phyloP scores from a whole-genome alignment of 176 grass and related monocot genomes.

The Oryza punctata region DNA sequence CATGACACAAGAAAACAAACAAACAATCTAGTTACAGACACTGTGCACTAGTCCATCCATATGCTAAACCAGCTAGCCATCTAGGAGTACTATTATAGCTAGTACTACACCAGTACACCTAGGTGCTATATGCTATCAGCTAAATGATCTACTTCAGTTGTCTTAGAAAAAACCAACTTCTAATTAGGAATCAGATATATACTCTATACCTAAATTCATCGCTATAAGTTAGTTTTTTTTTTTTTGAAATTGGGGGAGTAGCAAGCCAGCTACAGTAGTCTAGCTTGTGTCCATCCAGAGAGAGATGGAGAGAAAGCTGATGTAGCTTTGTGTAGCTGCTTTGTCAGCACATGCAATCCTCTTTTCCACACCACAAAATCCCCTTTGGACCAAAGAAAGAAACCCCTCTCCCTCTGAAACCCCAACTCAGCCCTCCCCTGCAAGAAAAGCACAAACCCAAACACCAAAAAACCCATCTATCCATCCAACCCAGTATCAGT shows the following conservation, averaged over 20 bases:
- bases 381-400: slow-evolving; percentile 58
- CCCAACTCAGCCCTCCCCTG: slow-evolving; percentile 44
- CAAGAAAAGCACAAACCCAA: slow-evolving; percentile 81
- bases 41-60: slow-evolving; percentile 14
- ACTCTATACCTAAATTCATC: too few species aligned
- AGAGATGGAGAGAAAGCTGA: slow-evolving; percentile 39
- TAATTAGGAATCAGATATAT: too few species aligned
- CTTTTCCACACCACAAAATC: slow-evolving; percentile 65
- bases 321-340: slow-evolving; percentile 48
- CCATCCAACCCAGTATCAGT: neutral
- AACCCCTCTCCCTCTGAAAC: neutral
- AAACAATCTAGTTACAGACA: slow-evolving; percentile 50
- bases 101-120: neutral
- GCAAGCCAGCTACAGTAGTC: neutral
- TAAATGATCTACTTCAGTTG: neutral
- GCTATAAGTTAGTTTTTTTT: too few species aligned
- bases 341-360: slow-evolving; percentile 67
- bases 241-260: too few species aligned
- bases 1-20: slow-evolving; percentile 31
- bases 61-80: neutral
- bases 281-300: neutral
- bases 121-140: slow-evolving; percentile 15
- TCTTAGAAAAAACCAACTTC: too few species aligned
- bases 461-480: slow-evolving; percentile 1
- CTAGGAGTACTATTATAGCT: neutral